These are phyloP conservation scores for Neoboletus subvelutipes DNA, from an alignment of 768 basidiomycete species.

Conservation along the genomic window DNA sequence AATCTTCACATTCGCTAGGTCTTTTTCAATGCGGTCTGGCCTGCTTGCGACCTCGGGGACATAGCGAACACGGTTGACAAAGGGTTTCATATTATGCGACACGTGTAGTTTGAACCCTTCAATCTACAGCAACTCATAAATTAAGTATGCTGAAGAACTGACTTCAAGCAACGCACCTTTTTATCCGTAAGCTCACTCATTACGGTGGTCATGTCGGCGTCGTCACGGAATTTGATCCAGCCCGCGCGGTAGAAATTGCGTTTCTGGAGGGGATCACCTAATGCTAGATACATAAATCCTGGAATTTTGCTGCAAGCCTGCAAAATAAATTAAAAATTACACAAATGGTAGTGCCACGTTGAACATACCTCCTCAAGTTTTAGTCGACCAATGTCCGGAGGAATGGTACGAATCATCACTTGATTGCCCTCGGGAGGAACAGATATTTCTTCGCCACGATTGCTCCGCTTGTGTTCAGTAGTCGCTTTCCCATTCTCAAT, in stretches of 20 bases:
- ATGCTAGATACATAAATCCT: conserved; percentile 84
- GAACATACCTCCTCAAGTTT: conserved; percentile 82
- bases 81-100: conserved; percentile 75
- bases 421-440: conserved; percentile 80
- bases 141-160: conserved; percentile 2
- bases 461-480: conserved; percentile 46
- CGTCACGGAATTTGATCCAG: conserved; percentile 86
- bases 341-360: neutral
- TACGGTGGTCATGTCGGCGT: conserved; percentile 75
- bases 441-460: conserved; percentile 69
- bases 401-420: conserved; percentile 93
- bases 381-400: conserved; percentile 85
- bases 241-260: conserved; percentile 93
- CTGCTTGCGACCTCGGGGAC: conserved; percentile 81
- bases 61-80: conserved; percentile 73
- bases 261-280: conserved; percentile 91
- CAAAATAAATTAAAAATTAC: conserved; percentile 5
- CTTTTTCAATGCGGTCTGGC: conserved; percentile 78
- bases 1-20: conserved; percentile 70
- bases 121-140: conserved; percentile 52
- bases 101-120: conserved; percentile 94
- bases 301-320: conserved; percentile 76
- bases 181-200: conserved; percentile 77
- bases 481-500: conserved; percentile 58
- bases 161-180: conserved; percentile 55